Evolutionary conservation across 2,329 filamentous ascomycete genomes (phyloP), one percentile per base, ranked within the genome.

Genomic region (Ascomycota sp.): DNA sequence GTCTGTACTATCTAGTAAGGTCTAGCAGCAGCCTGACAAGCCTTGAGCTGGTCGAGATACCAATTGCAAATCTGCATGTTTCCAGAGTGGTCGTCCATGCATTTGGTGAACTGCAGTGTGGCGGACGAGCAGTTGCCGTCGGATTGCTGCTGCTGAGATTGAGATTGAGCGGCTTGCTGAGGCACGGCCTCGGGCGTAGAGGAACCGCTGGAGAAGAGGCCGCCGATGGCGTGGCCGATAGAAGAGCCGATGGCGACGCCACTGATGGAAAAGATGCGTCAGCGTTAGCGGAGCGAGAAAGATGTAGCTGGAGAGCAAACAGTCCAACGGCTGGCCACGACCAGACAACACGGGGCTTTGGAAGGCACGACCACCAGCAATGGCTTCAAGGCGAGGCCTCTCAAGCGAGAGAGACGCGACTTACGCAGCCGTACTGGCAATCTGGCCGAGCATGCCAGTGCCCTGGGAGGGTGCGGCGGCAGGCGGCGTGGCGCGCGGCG

Each of bases 31-130:
- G 69, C 59, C 63, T 86, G 79, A 65, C 79, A 86, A 33, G 79
- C 77, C 66, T 85, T 86, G 56, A 98, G 65, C 69, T 98, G 86
- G 55, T 98, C 89, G 45, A 98, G 61, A 56, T 98, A 98, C 85
- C 86, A 98, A 42, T 79, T 78, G 62, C 89, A 98, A 50, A 94
- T 91, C 50, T 77, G 75, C 76, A 98, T 73, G 59, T 89, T 83
- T 43, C 89, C 89, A 50, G 73, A 63, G 56, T 98, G 78, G 49
- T 95, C 80, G 55, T 95, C 85, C 75, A 98, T 77, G 67, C 89
- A 98, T 61, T 75, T 77, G 46, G 82, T 85, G 66, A 98, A 95
- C 57, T 69, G 71, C 56, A 74, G 71, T 32, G 83, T 73, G 43
- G 89, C 82, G 32, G 64, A 69, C 38, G 72, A 71, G 60, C 89